phyloP scores from a whole-genome alignment of 345 rosid species.

The Firmiana major region DNA sequence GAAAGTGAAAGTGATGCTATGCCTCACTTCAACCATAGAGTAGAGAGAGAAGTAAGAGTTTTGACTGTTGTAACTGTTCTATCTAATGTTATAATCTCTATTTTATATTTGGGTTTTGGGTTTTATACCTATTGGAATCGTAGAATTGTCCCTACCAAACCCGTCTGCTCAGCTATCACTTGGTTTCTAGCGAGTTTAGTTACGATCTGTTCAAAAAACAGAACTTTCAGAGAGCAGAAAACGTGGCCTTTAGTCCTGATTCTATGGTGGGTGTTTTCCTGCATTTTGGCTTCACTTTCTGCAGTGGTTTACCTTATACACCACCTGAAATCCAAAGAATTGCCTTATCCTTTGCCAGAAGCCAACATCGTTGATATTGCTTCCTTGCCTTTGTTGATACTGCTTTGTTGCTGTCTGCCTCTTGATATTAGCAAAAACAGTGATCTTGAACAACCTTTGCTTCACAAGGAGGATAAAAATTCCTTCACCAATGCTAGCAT shows the following conservation, averaged over 20 bases:
- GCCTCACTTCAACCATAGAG: not conserved
- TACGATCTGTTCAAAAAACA: constrained; percentile 25
- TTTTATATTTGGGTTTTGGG: constrained; percentile 34
- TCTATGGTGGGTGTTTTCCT: constrained; percentile 51
- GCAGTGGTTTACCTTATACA: constrained; percentile 22
- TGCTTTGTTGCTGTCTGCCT: constrained; percentile 31
- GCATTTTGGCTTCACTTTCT: constrained; percentile 24
- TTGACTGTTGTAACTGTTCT: constrained; percentile 16
- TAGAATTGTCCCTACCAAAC: constrained; percentile 12
- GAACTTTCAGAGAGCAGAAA: constrained; percentile 11
- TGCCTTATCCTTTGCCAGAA: constrained; percentile 27
- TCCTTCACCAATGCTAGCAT: constrained; percentile 35
- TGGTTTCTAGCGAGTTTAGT: constrained; percentile 43
- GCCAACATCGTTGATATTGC: constrained; percentile 33
- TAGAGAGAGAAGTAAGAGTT: not conserved
- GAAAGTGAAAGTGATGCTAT: not conserved
- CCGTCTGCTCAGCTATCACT: constrained; percentile 20
- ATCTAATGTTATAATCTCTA: constrained; percentile 27
- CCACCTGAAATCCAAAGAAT: constrained; percentile 18
- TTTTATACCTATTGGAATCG: constrained; percentile 28
- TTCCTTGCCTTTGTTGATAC: constrained; percentile 35
- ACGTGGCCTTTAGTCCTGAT: constrained; percentile 46
- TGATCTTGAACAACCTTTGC: constrained; percentile 34
- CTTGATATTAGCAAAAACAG: constrained; percentile 6
- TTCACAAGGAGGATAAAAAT: constrained; percentile 17